Base-by-base conservation (phyloP, 176 grass and related monocot species). In the Secale cereale region DNA sequence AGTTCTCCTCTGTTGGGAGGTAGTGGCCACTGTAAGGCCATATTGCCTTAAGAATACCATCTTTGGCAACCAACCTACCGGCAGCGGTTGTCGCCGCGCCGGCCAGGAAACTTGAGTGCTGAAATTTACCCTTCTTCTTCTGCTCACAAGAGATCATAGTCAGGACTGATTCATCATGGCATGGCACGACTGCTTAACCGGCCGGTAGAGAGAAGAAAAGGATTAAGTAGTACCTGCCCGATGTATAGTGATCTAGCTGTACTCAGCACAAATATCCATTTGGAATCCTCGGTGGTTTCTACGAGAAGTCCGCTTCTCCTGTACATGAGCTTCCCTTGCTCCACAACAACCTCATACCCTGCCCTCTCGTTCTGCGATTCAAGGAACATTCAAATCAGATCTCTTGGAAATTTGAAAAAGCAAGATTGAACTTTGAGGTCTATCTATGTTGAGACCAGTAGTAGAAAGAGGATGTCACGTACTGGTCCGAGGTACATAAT, bases 21-120 rank as follows among this genome's bases (percentile, higher is more conserved):
- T 99, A 99, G 71, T 99, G 97, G 25, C 97, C 97, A 28, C 97
- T 99, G 50, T 99, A 99, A n/a, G 97, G 97, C 97, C 94, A 99
- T 54, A 99, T 99, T 7, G 94, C 97, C 94, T 90, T 59, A 78
- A 99, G 90, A 77, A 81, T 77, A 12, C 94, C 97, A 30, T 97
- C 88, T 67, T 94, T 80, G 62, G 90, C 90, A 20, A 99, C 91
- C 62, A 99, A 78, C 85, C 97, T 89, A 39, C 97, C 97, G 46
- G 97, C 94, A 37, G 97, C 90, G 2, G 90, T 97, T 56, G 94
- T 99, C 31, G 97, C 94, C 8, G 86, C 97, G 6, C 97, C 97
- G 2, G 94, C 56, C 74, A 99, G 77, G 86, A 99, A 99, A 83
- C 97, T 99, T 3, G 97, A 99, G 94, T 99, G 97, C 80, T 99